Conservation (phyloP, 129 eudicot genomes). For the Centella asiatica region DNA sequence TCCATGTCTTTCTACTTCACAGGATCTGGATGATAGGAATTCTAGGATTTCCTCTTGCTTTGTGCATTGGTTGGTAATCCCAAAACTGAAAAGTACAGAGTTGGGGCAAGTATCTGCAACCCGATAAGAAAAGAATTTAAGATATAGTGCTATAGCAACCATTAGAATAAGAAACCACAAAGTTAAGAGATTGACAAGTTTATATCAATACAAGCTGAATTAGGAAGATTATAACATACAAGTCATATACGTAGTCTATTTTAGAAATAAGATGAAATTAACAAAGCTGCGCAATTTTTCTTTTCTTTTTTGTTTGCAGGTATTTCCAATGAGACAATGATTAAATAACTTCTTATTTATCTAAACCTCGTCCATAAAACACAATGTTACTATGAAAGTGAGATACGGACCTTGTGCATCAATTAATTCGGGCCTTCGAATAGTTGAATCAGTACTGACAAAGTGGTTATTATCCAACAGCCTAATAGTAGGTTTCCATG, state of each 20-base stretch:
- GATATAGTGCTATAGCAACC: not conserved
- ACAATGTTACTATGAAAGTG: no score
- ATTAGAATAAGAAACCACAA: not conserved
- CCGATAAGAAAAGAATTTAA: conserved; percentile 3
- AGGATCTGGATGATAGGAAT: conserved; percentile 36
- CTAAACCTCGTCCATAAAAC: no score
- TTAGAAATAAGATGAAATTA: not conserved
- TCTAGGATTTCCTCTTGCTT: conserved; percentile 32
- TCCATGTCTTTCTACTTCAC: conserved; percentile 31
- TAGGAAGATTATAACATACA: not conserved
- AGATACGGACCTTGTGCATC: conserved; percentile 45
- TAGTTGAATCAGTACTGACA: conserved; percentile 24
- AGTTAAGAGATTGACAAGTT: not conserved
- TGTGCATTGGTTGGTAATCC: conserved; percentile 36
- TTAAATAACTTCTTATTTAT: no score
- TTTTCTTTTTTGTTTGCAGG: no score
- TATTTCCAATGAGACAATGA: no score
- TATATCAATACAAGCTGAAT: not conserved
- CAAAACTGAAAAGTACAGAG: conserved; percentile 38
- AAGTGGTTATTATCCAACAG: conserved; percentile 21
- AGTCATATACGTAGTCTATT: not conserved
- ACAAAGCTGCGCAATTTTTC: no score
- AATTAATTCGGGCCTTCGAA: conserved; percentile 32
- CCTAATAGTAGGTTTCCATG: conserved; percentile 30
- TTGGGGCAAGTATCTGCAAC: conserved; percentile 36